phyloP scores from a whole-genome alignment of 805 yeast genomes.

The Wickerhamomyces tratensis region DNA sequence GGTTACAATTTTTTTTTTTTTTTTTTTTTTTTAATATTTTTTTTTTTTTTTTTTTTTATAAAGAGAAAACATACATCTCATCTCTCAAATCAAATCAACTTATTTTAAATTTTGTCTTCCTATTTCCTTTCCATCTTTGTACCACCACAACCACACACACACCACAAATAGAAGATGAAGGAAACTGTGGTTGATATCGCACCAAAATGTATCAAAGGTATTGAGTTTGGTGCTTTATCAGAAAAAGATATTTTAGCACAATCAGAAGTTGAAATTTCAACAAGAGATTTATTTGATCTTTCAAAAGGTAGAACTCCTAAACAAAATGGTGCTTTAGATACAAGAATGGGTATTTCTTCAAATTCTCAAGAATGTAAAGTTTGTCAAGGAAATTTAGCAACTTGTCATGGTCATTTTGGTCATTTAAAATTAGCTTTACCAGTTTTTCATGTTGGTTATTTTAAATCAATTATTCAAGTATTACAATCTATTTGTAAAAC shows the following conservation, averaged over 20 bases:
- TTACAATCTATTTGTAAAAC: slow-evolving; percentile 86
- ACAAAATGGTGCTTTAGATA: slow-evolving; percentile 79
- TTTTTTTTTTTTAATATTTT: too few relatives aligned
- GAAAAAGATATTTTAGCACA: slow-evolving; percentile 88
- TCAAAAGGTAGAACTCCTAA: slow-evolving; percentile 85
- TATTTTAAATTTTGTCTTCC: too few relatives aligned
- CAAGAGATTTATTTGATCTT: slow-evolving; percentile 85
- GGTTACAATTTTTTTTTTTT: too few relatives aligned
- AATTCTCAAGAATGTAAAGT: slow-evolving; percentile 81
- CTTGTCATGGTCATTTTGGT: slow-evolving; percentile 98
- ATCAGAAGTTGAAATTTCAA: slow-evolving; percentile 87
- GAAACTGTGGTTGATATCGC: slow-evolving; percentile 55
- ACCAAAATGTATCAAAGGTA: slow-evolving; percentile 84
- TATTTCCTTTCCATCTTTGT: too few relatives aligned
- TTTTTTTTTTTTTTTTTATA: too few relatives aligned
- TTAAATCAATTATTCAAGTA: slow-evolving; percentile 81
- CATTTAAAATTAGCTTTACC: slow-evolving; percentile 90
- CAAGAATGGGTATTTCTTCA: slow-evolving; percentile 89
- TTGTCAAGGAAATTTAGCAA: slow-evolving; percentile 83
- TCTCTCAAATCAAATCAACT: too few relatives aligned
- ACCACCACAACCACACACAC: too few relatives aligned
- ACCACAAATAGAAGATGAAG: too few relatives aligned
- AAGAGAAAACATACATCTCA: too few relatives aligned
- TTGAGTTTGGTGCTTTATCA: slow-evolving; percentile 88
- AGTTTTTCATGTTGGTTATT: slow-evolving; percentile 95